Evolutionary conservation across 2,329 filamentous ascomycete species (phyloP).

Genomic region (Venturia nashicola): DNA sequence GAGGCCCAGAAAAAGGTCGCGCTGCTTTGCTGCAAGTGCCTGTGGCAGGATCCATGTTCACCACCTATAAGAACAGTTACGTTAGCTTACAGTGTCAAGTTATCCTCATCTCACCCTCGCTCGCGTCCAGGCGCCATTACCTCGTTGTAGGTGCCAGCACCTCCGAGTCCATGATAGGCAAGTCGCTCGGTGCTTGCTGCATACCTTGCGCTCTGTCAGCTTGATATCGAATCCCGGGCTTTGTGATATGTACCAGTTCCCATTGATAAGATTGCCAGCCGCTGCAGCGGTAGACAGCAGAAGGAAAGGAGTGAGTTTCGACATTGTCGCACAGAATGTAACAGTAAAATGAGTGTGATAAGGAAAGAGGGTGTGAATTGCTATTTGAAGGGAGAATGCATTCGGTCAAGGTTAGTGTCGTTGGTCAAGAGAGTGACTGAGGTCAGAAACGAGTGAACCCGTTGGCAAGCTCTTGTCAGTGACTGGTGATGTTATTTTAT

Average conservation of each 20-base stretch:
- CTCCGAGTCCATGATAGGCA: slow-evolving; percentile 51
- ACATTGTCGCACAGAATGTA: background rate
- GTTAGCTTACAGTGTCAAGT: too few species aligned
- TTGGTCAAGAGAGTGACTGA: background rate
- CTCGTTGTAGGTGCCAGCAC: slow-evolving; percentile 44
- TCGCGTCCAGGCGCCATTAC: too few species aligned
- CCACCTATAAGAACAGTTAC: slow-evolving; percentile 36
- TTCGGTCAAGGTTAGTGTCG: background rate
- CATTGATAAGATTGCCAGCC: background rate
- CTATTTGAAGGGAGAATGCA: background rate
- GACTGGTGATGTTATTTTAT: background rate
- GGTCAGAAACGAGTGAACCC: background rate
- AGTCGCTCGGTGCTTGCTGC: slow-evolving; percentile 36
- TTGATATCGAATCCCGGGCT: background rate
- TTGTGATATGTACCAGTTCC: background rate
- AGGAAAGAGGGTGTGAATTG: background rate
- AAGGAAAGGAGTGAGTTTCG: background rate
- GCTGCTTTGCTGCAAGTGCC: slow-evolving; percentile 42
- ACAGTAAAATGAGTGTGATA: background rate
- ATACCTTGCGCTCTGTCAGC: background rate
- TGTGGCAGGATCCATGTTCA: slow-evolving; percentile 43
- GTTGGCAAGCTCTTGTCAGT: background rate
- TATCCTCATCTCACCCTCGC: too few species aligned
- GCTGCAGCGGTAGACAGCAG: background rate
- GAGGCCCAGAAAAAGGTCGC: slow-evolving; percentile 43